Conservation (phyloP, 768 basidiomycete species). For the Podaxis sp. region DNA sequence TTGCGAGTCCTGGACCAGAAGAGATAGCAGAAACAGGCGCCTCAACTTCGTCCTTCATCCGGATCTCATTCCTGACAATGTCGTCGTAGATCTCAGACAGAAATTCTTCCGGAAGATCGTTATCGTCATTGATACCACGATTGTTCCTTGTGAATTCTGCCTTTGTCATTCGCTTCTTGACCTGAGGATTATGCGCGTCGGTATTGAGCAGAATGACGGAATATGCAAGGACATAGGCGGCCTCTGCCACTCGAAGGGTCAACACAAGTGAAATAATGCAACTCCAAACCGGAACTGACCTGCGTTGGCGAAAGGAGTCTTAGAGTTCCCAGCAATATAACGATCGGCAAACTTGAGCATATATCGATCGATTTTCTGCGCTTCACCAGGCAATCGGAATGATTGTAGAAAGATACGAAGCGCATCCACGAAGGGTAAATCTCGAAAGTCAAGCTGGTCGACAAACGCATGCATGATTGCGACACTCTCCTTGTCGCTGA, state of each 20-base stretch:
- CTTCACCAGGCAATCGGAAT: conserved; percentile 95
- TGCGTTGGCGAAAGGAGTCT: conserved; percentile 90
- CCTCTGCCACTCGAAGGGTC: conserved; percentile 47
- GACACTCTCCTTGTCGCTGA: conserved; percentile 85
- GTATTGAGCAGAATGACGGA: conserved; percentile 97
- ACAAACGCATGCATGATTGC: conserved; percentile 98
- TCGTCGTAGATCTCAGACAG: conserved; percentile 83
- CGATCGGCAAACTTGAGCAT: conserved; percentile 99
- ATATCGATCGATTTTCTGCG: conserved; percentile 98
- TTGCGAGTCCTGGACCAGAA: conserved; percentile 71
- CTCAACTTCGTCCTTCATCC: conserved; percentile 98
- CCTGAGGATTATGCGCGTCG: conserved; percentile 92
- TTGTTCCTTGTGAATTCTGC: conserved; percentile 93
- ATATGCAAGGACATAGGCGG: conserved; percentile 93
- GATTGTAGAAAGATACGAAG: conserved; percentile 88
- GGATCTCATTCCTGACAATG: conserved; percentile 88
- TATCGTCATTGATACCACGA: conserved; percentile 91
- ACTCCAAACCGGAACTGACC: conserved; percentile 46
- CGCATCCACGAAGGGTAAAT: conserved; percentile 83
- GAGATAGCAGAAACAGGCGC: conserved; percentile 42
- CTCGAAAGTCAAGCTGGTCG: conserved; percentile 85
- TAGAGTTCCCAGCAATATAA: conserved; percentile 86
- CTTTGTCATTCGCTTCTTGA: conserved; percentile 94
- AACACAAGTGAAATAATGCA: background rate
- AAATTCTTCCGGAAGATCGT: conserved; percentile 85